Percentiles rank a stretch among this genome's conserved stretches.
Evolutionary conservation across 2,329 filamentous ascomycete genomes (phyloP).

Genomic region (Pseudogymnoascus sp.): DNA sequence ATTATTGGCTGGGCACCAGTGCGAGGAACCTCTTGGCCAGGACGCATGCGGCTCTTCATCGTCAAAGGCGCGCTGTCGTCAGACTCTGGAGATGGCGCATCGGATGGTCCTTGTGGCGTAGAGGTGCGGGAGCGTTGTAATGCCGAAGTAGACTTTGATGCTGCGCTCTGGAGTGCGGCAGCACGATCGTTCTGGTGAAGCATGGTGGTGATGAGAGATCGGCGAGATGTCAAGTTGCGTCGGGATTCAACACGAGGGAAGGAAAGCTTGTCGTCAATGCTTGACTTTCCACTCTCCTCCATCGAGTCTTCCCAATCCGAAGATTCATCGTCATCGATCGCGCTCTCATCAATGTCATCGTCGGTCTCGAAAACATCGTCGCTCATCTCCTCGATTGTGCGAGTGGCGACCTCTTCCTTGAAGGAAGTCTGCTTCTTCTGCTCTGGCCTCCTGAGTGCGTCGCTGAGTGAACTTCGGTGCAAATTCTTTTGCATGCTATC

Average conservation of each 20-base stretch:
- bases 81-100: constrained; percentile 44
- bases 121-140: constrained; percentile 55
- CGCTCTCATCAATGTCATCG: constrained; percentile 72
- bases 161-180: constrained; percentile 58
- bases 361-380: constrained; percentile 54
- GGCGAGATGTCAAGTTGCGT: constrained; percentile 74
- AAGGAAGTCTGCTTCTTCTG: constrained; percentile 78
- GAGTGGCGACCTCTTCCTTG: constrained; percentile 65
- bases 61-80: constrained; percentile 41
- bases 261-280: constrained; percentile 69
- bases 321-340: constrained; percentile 63
- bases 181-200: constrained; percentile 74
- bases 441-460: constrained; percentile 41
- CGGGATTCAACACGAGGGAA: constrained; percentile 91
- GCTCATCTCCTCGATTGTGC: constrained; percentile 54
- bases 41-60: constrained; percentile 44
- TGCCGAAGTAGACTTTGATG: constrained; percentile 46
- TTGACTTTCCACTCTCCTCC: constrained; percentile 76
- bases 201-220: constrained; percentile 84
- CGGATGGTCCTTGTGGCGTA: constrained; percentile 62
- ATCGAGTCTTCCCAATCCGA: constrained; percentile 59
- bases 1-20: constrained; percentile 72
- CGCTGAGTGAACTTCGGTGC: constrained; percentile 48
- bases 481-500: constrained; percentile 36
- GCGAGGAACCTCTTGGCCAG: constrained; percentile 44